A percentile compares a stretch with the other conserved stretches of the same genome.
phyloP scores from a whole-genome alignment of 495 filamentous ascomycete genomes.

The Monascus purpureus region DNA sequence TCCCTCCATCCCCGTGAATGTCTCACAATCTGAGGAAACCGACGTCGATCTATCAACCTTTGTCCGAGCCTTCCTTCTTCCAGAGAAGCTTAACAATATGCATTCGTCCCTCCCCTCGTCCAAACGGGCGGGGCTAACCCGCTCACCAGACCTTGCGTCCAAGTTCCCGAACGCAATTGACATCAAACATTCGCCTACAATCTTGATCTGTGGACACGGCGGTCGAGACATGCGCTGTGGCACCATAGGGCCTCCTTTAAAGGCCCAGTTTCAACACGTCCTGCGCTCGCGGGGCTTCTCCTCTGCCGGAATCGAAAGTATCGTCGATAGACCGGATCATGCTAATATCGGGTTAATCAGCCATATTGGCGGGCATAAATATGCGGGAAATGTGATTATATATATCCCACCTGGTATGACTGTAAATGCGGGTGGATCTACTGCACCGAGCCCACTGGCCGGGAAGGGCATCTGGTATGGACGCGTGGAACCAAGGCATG shows the following conservation, averaged over 20 bases:
- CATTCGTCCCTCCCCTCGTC: constrained; percentile 35
- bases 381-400: constrained; percentile 83
- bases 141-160: constrained; percentile 15
- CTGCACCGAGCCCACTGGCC: constrained; percentile 39
- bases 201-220: constrained; percentile 78
- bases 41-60: constrained; percentile 17
- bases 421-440: constrained; percentile 6
- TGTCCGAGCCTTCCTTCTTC: constrained; percentile 30
- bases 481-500: constrained; percentile 69
- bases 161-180: constrained; percentile 32
- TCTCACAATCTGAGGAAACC: constrained; percentile 2
- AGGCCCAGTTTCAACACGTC: constrained; percentile 47
- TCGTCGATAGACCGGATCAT: constrained; percentile 16
- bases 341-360: constrained; percentile 62
- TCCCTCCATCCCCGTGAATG: constrained; percentile 41
- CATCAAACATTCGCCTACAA: constrained; percentile 47
- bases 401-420: constrained; percentile 57
- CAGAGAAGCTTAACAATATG: constrained; percentile 42
- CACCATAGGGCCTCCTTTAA: constrained; percentile 57
- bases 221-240: constrained; percentile 72
- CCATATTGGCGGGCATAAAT: constrained; percentile 88
- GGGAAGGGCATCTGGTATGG: constrained; percentile 93
- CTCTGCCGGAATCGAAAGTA: constrained; percentile 4
- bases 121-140: constrained; percentile 16
- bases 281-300: constrained; percentile 23